A percentile compares a stretch with the other conserved stretches of the same genome.
Conservation (phyloP, 306 rosid species). For the Cucumis melo region DNA sequence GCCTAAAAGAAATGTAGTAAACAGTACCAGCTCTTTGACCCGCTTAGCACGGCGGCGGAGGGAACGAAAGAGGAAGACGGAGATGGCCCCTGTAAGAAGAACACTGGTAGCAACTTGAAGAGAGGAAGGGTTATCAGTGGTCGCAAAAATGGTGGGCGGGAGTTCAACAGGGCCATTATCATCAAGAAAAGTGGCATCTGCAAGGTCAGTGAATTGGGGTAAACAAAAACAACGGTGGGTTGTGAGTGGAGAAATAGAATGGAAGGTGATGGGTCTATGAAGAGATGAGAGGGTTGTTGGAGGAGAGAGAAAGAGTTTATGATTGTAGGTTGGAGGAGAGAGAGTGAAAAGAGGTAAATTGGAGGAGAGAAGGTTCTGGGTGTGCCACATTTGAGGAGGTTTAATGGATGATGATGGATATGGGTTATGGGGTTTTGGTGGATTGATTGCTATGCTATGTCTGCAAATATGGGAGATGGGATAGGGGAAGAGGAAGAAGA, state of each 20-base stretch:
- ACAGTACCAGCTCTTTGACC: conserved; percentile 54
- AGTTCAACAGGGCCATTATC: conserved; percentile 68
- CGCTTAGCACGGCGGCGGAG: conserved; percentile 85
- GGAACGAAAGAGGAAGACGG: conserved; percentile 74
- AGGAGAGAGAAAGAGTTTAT: conserved; percentile 12
- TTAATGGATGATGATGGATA: neutral
- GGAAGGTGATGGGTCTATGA: conserved; percentile 28
- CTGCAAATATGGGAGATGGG: neutral
- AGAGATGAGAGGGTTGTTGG: neutral
- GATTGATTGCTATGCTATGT: neutral
- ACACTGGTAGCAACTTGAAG: conserved; percentile 77
- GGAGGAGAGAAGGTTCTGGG: conserved; percentile 30
- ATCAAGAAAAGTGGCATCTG: neutral
- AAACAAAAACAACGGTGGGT: conserved; percentile 19
- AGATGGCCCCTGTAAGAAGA: conserved; percentile 77
- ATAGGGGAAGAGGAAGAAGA: neutral
- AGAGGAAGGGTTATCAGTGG: conserved; percentile 61
- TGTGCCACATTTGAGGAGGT: conserved; percentile 36
- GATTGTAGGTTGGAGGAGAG: conserved; percentile 7
- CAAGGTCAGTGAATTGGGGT: conserved; percentile 29
- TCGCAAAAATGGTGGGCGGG: conserved; percentile 47
- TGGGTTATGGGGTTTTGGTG: neutral
- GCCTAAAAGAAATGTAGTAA: neutral
- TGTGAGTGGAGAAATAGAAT: conserved; percentile 15
- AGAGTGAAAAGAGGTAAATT: conserved; percentile 12